These are phyloP conservation scores for Solanum piurae DNA, from an alignment of 257 asterid species.

Conservation along the genomic window DNA sequence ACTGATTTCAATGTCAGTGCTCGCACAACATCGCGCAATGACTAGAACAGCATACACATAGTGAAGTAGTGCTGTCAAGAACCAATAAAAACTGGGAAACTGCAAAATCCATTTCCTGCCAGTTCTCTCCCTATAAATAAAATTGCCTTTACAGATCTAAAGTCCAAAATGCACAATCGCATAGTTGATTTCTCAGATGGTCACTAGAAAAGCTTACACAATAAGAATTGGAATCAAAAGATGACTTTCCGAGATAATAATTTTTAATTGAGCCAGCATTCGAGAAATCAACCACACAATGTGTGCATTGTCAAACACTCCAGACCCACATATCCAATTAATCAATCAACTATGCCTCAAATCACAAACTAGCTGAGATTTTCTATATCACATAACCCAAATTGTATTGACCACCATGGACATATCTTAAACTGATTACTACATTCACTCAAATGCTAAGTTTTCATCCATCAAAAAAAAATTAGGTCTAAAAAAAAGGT, in stretches of 20 bases:
- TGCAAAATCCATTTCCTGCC: not conserved
- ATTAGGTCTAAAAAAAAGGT: not conserved
- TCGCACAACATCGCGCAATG: not conserved
- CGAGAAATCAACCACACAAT: not conserved
- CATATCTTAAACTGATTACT: not conserved
- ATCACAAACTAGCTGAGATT: not conserved
- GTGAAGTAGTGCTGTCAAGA: not conserved
- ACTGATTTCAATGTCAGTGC: not conserved
- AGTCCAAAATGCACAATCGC: not conserved
- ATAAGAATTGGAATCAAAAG: not conserved
- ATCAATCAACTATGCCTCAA: not conserved
- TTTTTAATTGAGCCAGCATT: not conserved
- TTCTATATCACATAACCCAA: not conserved
- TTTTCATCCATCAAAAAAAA: not conserved
- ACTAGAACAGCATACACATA: not conserved
- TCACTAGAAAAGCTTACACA: not conserved
- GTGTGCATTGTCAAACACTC: not conserved
- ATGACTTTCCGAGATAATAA: not conserved
- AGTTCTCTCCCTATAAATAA: not conserved
- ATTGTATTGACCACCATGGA: not conserved
- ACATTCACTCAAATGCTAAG: not conserved
- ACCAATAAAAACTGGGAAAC: not conserved
- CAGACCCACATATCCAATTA: not conserved
- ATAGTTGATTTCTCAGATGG: not conserved
- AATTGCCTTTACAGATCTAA: not conserved